phyloP scores from a whole-genome alignment of 2,329 filamentous ascomycete genomes.

The Verticillium isaacii region DNA sequence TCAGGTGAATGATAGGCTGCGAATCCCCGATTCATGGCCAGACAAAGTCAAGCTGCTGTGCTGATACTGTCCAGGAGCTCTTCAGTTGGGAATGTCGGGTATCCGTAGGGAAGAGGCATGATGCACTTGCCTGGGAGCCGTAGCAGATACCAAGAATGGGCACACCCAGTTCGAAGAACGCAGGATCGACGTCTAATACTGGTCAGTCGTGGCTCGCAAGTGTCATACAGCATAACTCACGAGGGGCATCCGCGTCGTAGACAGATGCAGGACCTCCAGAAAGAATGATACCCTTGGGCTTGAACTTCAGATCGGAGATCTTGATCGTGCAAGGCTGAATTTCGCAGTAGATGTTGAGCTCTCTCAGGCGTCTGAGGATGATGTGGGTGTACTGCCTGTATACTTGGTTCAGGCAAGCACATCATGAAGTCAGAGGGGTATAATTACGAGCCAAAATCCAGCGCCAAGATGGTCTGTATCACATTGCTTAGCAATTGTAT shows the following conservation, averaged over 20 bases:
- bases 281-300: background rate
- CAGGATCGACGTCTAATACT: constrained; percentile 65
- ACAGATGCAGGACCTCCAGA: constrained; percentile 56
- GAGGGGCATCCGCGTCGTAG: constrained; percentile 69
- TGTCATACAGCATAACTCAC: constrained; percentile 20
- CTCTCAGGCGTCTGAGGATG: background rate
- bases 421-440: background rate
- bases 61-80: too few relatives aligned
- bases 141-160: constrained; percentile 59
- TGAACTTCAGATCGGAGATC: background rate
- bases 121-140: constrained; percentile 26
- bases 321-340: background rate
- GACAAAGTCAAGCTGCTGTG: too few relatives aligned
- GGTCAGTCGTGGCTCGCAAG: constrained; percentile 5
- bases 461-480: background rate
- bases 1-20: background rate
- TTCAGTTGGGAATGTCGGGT: too few relatives aligned
- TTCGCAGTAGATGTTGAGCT: background rate
- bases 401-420: background rate
- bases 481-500: background rate
- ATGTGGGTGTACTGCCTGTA: background rate
- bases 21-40: too few relatives aligned
- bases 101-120: too few relatives aligned
- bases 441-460: background rate
- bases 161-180: constrained; percentile 71